Base-by-base conservation (phyloP, 805 yeast genomes). In the Komagataella populi region DNA sequence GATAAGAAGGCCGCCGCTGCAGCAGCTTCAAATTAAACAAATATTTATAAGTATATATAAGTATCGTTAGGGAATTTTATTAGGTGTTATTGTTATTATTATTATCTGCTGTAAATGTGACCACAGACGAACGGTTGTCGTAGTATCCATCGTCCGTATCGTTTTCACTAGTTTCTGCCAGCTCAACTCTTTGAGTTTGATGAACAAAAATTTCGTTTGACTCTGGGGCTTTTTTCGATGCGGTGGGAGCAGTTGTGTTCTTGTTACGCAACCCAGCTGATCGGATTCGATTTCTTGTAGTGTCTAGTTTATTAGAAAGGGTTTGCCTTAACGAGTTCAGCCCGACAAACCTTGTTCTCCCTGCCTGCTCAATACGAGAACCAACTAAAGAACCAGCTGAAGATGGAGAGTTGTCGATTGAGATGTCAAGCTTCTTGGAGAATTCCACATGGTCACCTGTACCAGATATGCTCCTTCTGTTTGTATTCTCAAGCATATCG, bases 401-500 rank as follows among this genome's bases (percentile, higher is more conserved):
- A 14, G 39, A 30, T 30, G 39, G 39, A 10, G 5, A 30, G 4
- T 30, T 30, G 39, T 30, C 39, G 5, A 30, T 30, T 30, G 39
- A 30, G 14, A 30, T 30, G 39, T 30, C 39, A 10, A 30, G 39
- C 12, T 30, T 30, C n/a, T 30, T 30, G 14, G 39, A 30, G 39
- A 30, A 30, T 30, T 30, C 39, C 39, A 30, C 39, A 30, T 30
- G 39, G 39, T 30, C 39, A 10, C 39, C 39, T 30, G 39, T 30
- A 30, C 39, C 54, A 39, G 45, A 50, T 18, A 48, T 46, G 7
- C 51, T 53, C 5, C 48, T 51, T 3, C 55, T 43, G 14, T 55
- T 55, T 45, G 39, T 30, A 30, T 4, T 30, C 8, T 30, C 39
- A 30, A 30, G 39, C 0, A 45, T 14, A 14, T 82, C 88, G 52